Base-by-base conservation (phyloP, 495 filamentous ascomycete species). In the Aspergillus saccharolyticus region DNA sequence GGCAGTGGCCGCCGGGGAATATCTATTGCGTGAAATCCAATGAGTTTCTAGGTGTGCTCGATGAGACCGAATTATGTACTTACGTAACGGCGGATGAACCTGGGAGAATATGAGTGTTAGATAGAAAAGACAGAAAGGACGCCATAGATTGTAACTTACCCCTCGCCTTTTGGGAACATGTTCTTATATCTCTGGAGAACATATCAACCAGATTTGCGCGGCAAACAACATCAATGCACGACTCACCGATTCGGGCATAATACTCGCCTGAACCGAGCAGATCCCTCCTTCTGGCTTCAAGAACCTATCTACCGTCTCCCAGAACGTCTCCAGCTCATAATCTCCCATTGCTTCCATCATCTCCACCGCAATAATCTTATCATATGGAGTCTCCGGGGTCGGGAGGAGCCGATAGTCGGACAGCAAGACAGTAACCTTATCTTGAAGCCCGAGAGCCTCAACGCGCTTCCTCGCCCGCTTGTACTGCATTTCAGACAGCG, bases 191-290 rank as follows among this genome's bases (percentile, higher is more conserved):
- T 5, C 33, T 39, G 10, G 6, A 39, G 33, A 15, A n/a, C n/a
- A n/a, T n/a, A n/a, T n/a, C n/a, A n/a, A n/a, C n/a, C 33, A 10
- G 12, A 15, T 39, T 15, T 9, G 33, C 5, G 2, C 33, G 33
- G 33, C 4, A 39, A 15, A 15, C 33, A 39, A 15, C 5, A 39
- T 39, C 7, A 39, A 12, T 6, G 33, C 7, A 12, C 6, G 6
- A 10, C 33, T 39, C 12, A 39, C 33, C 33, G 33, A 39, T 15
- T 39, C 33, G 6, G 33, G 33, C 33, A 39, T 39, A 12, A 89
- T 89, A 62, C 85, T 86, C 66, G 89, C 85, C 62, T 89, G 87
- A 25, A 84, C 78, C 5, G 83, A 83, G 46, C 89, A 81, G 0
- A 85, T 85, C 4, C 83, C 83, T 0, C 85, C 78, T 18, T 63